phyloP scores from a whole-genome alignment of 768 basidiomycete species.

The Mycena venus region DNA sequence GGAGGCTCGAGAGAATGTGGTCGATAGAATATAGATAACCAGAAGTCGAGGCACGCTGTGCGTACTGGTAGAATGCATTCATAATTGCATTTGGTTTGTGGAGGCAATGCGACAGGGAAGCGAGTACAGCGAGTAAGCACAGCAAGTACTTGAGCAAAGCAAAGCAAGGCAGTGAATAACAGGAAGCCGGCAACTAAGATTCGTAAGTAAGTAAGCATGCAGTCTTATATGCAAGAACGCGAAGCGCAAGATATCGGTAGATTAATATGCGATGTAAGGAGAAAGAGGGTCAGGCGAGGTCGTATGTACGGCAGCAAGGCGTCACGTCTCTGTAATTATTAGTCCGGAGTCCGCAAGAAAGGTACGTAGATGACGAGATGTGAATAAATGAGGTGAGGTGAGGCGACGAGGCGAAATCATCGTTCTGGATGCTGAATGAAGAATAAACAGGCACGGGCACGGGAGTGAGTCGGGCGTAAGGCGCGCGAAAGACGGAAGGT shows the following conservation, averaged over 20 bases:
- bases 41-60: no score
- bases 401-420: background rate
- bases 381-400: background rate
- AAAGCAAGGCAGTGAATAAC: background rate
- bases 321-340: background rate
- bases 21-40: no score
- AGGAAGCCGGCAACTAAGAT: background rate
- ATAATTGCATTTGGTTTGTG: background rate
- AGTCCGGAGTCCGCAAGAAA: background rate
- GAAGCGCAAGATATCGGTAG: background rate
- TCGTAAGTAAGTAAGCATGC: background rate
- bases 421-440: background rate
- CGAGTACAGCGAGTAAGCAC: no score
- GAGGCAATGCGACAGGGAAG: background rate
- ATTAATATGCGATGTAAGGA: background rate
- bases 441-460: background rate
- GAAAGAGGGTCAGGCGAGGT: background rate
- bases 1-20: background rate
- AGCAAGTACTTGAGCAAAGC: background rate
- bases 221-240: background rate
- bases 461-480: background rate
- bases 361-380: background rate
- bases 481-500: background rate
- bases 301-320: background rate
- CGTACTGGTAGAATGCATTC: background rate